Conservation (phyloP, 78 protist genomes). For the Corallochytrium limacisporum region DNA sequence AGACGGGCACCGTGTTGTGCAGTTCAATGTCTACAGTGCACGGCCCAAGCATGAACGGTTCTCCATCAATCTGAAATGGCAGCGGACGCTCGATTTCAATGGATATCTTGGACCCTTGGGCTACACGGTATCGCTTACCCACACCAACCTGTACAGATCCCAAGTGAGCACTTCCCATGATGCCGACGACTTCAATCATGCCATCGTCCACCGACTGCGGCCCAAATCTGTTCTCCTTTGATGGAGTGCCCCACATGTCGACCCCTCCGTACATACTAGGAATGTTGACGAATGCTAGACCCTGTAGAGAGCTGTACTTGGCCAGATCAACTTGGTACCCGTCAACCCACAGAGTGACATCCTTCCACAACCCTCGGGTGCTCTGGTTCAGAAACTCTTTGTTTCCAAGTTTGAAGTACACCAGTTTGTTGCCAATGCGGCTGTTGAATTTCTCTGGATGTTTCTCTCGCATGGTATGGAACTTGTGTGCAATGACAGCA, state of each 20-base stretch:
- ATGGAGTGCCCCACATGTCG: not conserved
- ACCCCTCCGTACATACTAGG: not conserved
- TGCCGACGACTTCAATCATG: not conserved
- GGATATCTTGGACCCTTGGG: too few relatives aligned
- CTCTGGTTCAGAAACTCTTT: slow-evolving; percentile 22
- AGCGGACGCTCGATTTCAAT: too few relatives aligned
- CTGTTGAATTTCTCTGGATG: slow-evolving; percentile 1
- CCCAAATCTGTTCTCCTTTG: not conserved
- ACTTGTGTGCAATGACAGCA: slow-evolving; percentile 38
- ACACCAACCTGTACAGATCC: not conserved
- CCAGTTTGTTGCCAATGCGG: not conserved
- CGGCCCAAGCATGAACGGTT: too few relatives aligned
- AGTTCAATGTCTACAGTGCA: too few relatives aligned
- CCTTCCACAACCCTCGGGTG: not conserved
- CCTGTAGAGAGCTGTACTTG: not conserved
- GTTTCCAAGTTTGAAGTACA: slow-evolving; percentile 38
- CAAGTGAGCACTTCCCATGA: not conserved
- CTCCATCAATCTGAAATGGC: too few relatives aligned
- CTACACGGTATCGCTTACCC: too few relatives aligned
- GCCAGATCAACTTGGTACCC: not conserved
- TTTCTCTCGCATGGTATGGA: slow-evolving; percentile 29
- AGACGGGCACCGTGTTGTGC: too few relatives aligned
- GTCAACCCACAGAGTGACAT: not conserved
- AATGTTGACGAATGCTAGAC: not conserved
- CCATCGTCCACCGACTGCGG: not conserved